Conservation (phyloP, 441 rosid genomes). For the Kokia cookei region DNA sequence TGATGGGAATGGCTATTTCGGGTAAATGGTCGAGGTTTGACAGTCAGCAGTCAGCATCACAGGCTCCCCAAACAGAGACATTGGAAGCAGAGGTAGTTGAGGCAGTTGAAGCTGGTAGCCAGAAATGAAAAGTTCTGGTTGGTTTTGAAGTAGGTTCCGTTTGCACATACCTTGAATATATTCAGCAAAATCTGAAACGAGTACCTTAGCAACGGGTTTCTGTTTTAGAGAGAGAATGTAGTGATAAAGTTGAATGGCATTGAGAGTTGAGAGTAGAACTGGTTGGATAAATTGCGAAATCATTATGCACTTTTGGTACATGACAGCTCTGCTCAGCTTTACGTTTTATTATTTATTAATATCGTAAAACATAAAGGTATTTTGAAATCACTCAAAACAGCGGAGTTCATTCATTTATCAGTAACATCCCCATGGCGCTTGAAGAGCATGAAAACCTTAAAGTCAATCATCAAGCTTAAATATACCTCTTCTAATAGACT, state of each 20-base stretch:
- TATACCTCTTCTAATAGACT: too few relatives aligned
- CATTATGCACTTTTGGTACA: background rate
- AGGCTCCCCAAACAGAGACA: conserved; percentile 28
- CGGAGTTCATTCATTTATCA: too few relatives aligned
- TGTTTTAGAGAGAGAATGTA: background rate
- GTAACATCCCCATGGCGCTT: too few relatives aligned
- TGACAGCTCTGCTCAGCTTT: background rate
- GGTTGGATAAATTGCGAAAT: background rate
- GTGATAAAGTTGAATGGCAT: background rate
- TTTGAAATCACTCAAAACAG: too few relatives aligned
- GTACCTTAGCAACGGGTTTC: background rate
- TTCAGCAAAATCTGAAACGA: background rate
- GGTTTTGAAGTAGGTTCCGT: background rate
- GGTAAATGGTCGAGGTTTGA: conserved; percentile 65
- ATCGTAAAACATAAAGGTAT: background rate
- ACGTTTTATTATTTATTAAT: background rate
- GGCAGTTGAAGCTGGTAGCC: conserved; percentile 50
- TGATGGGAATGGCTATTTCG: conserved; percentile 78
- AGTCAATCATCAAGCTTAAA: too few relatives aligned
- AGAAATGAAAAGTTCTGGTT: conserved; percentile 40
- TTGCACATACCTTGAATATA: background rate
- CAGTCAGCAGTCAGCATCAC: conserved; percentile 21
- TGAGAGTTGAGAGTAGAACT: background rate
- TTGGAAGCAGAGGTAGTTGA: conserved; percentile 84
- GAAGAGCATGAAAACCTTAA: too few relatives aligned